Evolutionary conservation across 768 basidiomycete species (phyloP).

Genomic region (Trametes meyenii): DNA sequence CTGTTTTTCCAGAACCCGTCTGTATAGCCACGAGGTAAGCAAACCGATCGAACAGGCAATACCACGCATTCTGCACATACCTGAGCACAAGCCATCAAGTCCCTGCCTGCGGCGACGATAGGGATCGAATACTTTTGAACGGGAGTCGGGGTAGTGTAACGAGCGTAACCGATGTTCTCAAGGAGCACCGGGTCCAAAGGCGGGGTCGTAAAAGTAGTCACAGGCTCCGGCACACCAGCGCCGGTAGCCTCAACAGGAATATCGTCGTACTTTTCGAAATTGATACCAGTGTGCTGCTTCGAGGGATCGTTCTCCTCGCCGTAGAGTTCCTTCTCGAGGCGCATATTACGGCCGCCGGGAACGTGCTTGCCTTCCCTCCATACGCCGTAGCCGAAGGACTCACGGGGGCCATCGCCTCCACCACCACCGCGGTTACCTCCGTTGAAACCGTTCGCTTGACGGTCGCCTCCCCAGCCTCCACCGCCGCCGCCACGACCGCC

Average conservation of each 20-base stretch:
- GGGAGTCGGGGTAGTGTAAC: constrained; percentile 94
- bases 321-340: constrained; percentile 95
- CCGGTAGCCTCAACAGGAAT: constrained; percentile 99
- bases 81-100: constrained; percentile 95
- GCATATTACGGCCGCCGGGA: constrained; percentile 78
- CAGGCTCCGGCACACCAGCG: constrained; percentile 94
- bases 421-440: constrained; percentile 35
- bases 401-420: constrained; percentile 47
- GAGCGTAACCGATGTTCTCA: constrained; percentile 92
- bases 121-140: constrained; percentile 99
- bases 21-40: constrained; percentile 41
- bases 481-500: constrained; percentile 44
- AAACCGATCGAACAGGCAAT: constrained; percentile 18
- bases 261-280: constrained; percentile 99
- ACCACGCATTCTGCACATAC: constrained; percentile 42
- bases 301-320: constrained; percentile 85
- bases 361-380: constrained; percentile 93
- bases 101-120: constrained; percentile 87
- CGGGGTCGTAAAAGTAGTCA: constrained; percentile 82
- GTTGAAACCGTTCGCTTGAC: constrained; percentile 32
- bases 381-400: constrained; percentile 62
- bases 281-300: constrained; percentile 96
- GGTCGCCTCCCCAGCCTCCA: constrained; percentile 40
- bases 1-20: constrained; percentile 99
- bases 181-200: constrained; percentile 92